Conservation (phyloP, 345 rosid genomes). For the Fremontodendron californicum region DNA sequence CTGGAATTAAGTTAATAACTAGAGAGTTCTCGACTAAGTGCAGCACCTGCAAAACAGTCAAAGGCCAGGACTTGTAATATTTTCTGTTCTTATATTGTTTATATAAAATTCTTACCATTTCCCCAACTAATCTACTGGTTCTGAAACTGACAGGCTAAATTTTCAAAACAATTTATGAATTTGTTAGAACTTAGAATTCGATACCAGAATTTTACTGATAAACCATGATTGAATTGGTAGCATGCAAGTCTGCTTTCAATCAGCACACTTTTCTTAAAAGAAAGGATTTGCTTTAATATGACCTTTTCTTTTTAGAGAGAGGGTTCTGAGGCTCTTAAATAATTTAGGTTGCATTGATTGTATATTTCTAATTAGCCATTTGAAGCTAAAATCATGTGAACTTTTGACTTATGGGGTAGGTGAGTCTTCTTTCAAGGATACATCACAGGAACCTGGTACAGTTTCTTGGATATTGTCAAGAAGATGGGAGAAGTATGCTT, state of each 20-base stretch:
- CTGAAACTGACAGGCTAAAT: not conserved
- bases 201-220: not conserved
- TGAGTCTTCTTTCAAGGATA: slow-evolving; percentile 93
- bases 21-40: not conserved
- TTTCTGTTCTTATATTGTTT: not conserved
- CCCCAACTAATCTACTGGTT: not conserved
- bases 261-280: not conserved
- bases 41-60: not conserved
- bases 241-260: not conserved
- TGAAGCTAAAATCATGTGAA: slow-evolving; percentile 13
- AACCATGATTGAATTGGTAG: not conserved
- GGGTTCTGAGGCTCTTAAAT: not conserved
- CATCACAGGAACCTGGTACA: slow-evolving; percentile 97
- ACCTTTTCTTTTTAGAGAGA: not conserved
- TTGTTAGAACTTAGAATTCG: not conserved
- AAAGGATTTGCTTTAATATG: not conserved
- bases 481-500: slow-evolving; percentile 78
- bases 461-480: slow-evolving; percentile 98
- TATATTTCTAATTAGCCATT: not conserved
- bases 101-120: not conserved
- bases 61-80: not conserved
- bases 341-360: not conserved
- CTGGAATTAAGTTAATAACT: not conserved
- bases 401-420: slow-evolving; percentile 40
- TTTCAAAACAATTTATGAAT: not conserved